Percentiles rank a stretch among this genome's conserved stretches.
Conservation (phyloP, 2,329 filamentous ascomycete species). For the Parasarocladium wereldwijsianum region DNA sequence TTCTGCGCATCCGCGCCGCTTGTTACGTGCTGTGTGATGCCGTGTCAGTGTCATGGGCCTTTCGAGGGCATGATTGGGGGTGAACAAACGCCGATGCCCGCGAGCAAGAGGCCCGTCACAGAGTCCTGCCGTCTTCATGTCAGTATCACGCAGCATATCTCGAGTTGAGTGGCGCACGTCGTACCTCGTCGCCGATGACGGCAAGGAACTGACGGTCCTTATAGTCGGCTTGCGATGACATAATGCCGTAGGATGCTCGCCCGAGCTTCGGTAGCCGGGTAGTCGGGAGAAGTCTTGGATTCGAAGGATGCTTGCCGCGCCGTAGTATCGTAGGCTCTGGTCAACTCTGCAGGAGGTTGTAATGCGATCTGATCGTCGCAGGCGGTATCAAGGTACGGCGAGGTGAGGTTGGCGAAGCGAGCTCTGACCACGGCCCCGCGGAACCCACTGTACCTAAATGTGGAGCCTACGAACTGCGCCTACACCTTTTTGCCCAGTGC, state of each 20-base stretch:
- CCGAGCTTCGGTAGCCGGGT: no score
- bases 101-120: constrained; percentile 86
- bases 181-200: constrained; percentile 92
- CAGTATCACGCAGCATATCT: constrained; percentile 7
- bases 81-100: constrained; percentile 69
- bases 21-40: constrained; percentile 63
- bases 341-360: no score
- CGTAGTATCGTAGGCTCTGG: no score
- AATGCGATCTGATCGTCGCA: not conserved
- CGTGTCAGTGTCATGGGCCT: constrained; percentile 1
- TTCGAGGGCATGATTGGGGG: not conserved
- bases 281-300: not conserved
- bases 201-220: constrained; percentile 92
- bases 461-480: not conserved
- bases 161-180: constrained; percentile 5
- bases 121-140: constrained; percentile 53
- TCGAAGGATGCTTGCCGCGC: not conserved
- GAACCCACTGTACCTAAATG: not conserved
- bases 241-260: constrained; percentile 14
- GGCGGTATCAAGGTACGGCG: not conserved
- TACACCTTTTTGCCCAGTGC: constrained; percentile 2
- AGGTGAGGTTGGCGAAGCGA: constrained; percentile 6
- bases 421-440: constrained; percentile 15
- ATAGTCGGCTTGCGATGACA: constrained; percentile 42
- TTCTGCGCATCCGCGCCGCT: constrained; percentile 78